Evolutionary conservation across 2,329 filamentous ascomycete species (phyloP).

Genomic region (Talaromyces verruculosus): DNA sequence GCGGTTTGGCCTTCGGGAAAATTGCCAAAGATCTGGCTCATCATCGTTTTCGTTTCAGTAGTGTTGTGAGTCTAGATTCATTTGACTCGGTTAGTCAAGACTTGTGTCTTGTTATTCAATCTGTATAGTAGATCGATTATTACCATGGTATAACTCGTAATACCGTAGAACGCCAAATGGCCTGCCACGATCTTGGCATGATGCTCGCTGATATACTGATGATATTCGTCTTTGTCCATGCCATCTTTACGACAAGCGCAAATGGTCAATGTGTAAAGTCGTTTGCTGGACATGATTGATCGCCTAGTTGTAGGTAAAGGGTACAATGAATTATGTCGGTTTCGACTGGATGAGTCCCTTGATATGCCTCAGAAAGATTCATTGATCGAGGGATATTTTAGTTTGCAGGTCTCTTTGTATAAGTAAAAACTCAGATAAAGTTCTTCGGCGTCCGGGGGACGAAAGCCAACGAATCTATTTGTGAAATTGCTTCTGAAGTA

Average conservation of each 20-base stretch:
- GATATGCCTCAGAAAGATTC: neutral
- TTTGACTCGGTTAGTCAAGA: neutral
- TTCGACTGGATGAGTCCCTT: neutral
- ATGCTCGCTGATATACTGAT: slow-evolving; percentile 26
- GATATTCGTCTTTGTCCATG: slow-evolving; percentile 33
- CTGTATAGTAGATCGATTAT: neutral
- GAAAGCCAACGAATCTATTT: neutral
- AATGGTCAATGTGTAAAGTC: slow-evolving; percentile 28
- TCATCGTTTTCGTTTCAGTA: neutral
- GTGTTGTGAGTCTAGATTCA: neutral
- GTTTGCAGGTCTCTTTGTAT: neutral
- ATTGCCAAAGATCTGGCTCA: neutral
- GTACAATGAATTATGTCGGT: neutral
- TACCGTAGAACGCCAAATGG: neutral
- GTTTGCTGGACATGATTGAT: neutral
- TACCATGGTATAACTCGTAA: neutral
- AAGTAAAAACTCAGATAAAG: neutral
- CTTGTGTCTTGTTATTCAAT: neutral
- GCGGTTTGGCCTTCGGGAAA: slow-evolving; percentile 4
- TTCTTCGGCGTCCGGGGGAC: neutral
- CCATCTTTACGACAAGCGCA: slow-evolving; percentile 33
- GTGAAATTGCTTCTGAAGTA: neutral
- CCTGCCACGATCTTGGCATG: neutral
- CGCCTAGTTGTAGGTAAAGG: neutral
- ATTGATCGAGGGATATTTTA: neutral